Conservation (phyloP, 805 yeast genomes). For the Wickerhamomyces ciferrii region DNA sequence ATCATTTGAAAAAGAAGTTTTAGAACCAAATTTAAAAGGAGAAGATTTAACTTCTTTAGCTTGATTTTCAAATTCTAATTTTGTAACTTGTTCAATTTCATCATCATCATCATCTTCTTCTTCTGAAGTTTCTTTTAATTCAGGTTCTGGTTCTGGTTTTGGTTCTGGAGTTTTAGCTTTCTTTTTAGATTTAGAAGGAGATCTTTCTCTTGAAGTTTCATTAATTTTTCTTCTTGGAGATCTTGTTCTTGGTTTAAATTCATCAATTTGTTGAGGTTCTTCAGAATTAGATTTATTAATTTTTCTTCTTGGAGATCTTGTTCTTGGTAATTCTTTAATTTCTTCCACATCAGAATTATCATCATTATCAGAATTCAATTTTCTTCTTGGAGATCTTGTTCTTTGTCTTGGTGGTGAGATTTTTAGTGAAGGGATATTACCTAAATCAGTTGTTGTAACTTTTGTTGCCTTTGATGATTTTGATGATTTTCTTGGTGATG, state of each 20-base stretch:
- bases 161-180: neutral
- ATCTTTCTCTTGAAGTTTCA: conserved; percentile 3
- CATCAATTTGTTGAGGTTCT: neutral
- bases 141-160: neutral
- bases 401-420: conserved; percentile 5
- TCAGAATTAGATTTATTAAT: neutral
- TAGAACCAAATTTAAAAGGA: conserved; percentile 9
- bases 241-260: neutral
- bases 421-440: conserved; percentile 11
- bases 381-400: conserved; percentile 9
- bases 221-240: conserved; percentile 5
- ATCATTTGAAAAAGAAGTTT: conserved; percentile 25
- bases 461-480: conserved; percentile 1
- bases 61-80: conserved; percentile 2
- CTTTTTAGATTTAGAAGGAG: conserved; percentile 1
- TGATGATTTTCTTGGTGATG: conserved; percentile 2
- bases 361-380: too few species aligned
- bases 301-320: conserved; percentile 4
- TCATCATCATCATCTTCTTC: conserved; percentile 2
- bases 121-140: neutral
- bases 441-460: conserved; percentile 1
- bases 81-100: conserved; percentile 2
- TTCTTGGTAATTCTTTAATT: neutral
- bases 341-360: too few species aligned
- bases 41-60: neutral